Evolutionary conservation across 2,329 filamentous ascomycete genomes (phyloP).

Genomic region (Neopestalotiopsis sp.): DNA sequence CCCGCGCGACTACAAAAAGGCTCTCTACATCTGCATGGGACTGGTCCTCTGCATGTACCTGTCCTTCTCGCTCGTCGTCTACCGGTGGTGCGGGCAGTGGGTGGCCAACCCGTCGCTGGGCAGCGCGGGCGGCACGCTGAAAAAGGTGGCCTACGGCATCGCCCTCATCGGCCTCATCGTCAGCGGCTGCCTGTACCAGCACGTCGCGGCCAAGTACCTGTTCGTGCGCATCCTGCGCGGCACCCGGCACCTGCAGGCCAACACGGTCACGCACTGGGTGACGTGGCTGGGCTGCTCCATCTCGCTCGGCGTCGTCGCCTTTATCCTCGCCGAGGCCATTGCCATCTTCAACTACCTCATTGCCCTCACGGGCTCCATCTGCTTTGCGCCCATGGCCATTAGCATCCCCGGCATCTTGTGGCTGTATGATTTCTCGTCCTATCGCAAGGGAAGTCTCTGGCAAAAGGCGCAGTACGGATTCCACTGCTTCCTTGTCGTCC

Average conservation of each 20-base stretch:
- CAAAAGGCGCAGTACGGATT: conserved; percentile 22
- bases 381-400: conserved; percentile 24
- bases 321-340: conserved; percentile 22
- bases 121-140: conserved; percentile 62
- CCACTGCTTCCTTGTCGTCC: conserved; percentile 25
- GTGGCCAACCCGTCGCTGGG: conserved; percentile 67
- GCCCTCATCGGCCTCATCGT: conserved; percentile 60
- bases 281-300: conserved; percentile 35
- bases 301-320: conserved; percentile 20
- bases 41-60: conserved; percentile 50
- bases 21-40: conserved; percentile 53
- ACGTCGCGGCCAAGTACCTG: conserved; percentile 38
- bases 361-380: conserved; percentile 20
- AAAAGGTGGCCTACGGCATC: conserved; percentile 66
- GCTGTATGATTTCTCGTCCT: conserved; percentile 20
- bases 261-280: conserved; percentile 34
- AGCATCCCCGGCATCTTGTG: conserved; percentile 20
- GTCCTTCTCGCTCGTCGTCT: conserved; percentile 63
- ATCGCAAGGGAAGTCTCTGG: conserved; percentile 18
- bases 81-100: conserved; percentile 66
- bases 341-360: conserved; percentile 23
- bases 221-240: conserved; percentile 38
- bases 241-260: conserved; percentile 35
- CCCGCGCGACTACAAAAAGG: conserved; percentile 62
- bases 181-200: conserved; percentile 34